Percentiles rank a stretch among this genome's conserved stretches.
phyloP scores from a whole-genome alignment of 805 yeast species.

The Cephaloascus albidus region DNA sequence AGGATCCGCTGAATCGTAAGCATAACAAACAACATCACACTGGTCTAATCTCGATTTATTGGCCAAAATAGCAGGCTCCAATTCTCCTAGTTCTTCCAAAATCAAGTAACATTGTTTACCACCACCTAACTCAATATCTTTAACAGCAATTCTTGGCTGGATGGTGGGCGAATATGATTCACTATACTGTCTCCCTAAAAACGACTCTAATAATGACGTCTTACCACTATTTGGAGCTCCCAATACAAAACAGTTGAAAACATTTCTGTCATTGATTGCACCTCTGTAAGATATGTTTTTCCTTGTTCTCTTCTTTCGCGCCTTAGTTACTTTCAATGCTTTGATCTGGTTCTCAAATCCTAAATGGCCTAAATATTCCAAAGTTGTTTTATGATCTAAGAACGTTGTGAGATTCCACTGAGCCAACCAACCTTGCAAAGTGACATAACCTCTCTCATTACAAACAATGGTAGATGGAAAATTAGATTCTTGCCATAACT shows the following conservation, averaged over 20 bases:
- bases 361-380: constrained; percentile 81
- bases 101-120: constrained; percentile 93
- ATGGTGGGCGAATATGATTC: constrained; percentile 75
- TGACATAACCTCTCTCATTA: constrained; percentile 81
- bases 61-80: constrained; percentile 74
- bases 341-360: constrained; percentile 59
- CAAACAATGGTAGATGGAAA: constrained; percentile 87
- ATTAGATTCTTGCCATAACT: constrained; percentile 72
- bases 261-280: constrained; percentile 72
- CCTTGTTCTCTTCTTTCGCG: constrained; percentile 62
- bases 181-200: constrained; percentile 64
- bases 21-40: constrained; percentile 85
- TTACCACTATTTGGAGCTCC: constrained; percentile 89
- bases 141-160: constrained; percentile 74
- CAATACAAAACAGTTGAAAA: constrained; percentile 79
- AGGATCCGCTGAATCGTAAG: constrained; percentile 94
- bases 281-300: constrained; percentile 58
- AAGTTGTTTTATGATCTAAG: constrained; percentile 71
- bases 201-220: constrained; percentile 73
- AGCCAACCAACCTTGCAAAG: constrained; percentile 97
- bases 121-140: constrained; percentile 86
- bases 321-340: constrained; percentile 75
- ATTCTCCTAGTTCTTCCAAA: constrained; percentile 81
- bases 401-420: constrained; percentile 98
- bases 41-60: constrained; percentile 61